Percentiles rank a stretch among this genome's conserved stretches.
Evolutionary conservation across 2,329 filamentous ascomycete genomes (phyloP).

Genomic region (Alternaria sp.): DNA sequence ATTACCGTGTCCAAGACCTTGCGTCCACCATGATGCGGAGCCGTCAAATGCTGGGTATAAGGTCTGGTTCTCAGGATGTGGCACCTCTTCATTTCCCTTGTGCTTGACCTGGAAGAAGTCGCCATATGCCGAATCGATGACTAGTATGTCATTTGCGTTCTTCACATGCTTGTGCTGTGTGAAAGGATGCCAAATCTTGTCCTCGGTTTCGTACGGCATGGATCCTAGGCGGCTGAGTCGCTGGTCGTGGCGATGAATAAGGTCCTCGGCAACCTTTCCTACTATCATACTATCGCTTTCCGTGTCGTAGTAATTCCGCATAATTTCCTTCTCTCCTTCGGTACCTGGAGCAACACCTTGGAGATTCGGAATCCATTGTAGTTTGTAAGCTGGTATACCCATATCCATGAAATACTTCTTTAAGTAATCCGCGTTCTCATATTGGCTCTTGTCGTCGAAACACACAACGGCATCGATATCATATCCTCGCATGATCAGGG

Average conservation of each 20-base stretch:
- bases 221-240: constrained; percentile 66
- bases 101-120: constrained; percentile 74
- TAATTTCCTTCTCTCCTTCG: constrained; percentile 60
- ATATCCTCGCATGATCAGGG: constrained; percentile 77
- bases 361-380: constrained; percentile 65
- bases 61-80: constrained; percentile 41
- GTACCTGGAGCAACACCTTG: constrained; percentile 25
- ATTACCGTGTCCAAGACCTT: constrained; percentile 80
- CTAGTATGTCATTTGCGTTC: constrained; percentile 67
- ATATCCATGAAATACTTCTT: constrained; percentile 68
- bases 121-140: constrained; percentile 81
- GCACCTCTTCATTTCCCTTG: constrained; percentile 35
- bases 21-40: constrained; percentile 91
- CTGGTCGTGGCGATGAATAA: constrained; percentile 61
- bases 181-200: constrained; percentile 82
- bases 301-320: constrained; percentile 68
- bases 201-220: constrained; percentile 65
- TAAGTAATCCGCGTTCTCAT: constrained; percentile 73
- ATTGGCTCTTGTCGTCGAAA: constrained; percentile 68
- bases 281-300: constrained; percentile 50
- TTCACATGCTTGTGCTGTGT: constrained; percentile 75
- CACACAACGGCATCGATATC: constrained; percentile 74
- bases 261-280: constrained; percentile 55
- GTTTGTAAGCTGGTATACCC: constrained; percentile 62
- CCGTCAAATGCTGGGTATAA: constrained; percentile 77